Evolutionary conservation across 1,139 yeast species (phyloP), one percentile per base, ranked within the genome.

Genomic region (Suhomyces terraborum): DNA sequence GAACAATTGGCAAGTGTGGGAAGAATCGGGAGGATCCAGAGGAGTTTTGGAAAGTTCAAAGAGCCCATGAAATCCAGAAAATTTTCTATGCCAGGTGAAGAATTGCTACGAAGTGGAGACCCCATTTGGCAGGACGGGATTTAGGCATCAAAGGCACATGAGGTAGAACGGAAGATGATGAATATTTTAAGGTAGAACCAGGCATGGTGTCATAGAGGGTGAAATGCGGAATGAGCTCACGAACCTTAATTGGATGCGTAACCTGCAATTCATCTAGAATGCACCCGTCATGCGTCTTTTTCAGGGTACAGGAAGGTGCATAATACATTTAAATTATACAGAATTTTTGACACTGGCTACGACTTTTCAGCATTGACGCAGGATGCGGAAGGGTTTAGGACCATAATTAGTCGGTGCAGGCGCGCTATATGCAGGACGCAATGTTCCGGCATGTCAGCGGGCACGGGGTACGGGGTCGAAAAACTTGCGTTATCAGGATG

Each of bases 401-500:
- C 4, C 8, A 10, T 7, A n/a, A 27, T 16, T n/a, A n/a, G 31
- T 8, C n/a, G 31, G 12, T 6, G n/a, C 10, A 12, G 14, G 4
- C 14, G 16, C 8, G 3, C 27, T 24, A 12, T 24, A 24, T 24
- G 27, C 27, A 24, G 27, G 16, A n/a, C n/a, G n/a, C n/a, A n/a
- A n/a, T n/a, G n/a, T n/a, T n/a, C n/a, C n/a, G n/a, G n/a, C n/a
- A n/a, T n/a, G n/a, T n/a, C n/a, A n/a, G n/a, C n/a, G n/a, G n/a
- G n/a, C n/a, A n/a, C n/a, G n/a, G n/a, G n/a, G n/a, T n/a, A n/a
- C n/a, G n/a, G n/a, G n/a, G n/a, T 9, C 13, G 27, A 5, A 4
- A 16, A 7, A 32, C 35, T 25, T 23, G 35, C 24, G 28, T n/a
- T 32, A 32, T n/a, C 35, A 19, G 35, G 28, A 32, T 7, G 13